Percentiles rank a stretch among this genome's conserved stretches.
Evolutionary conservation across 2,329 filamentous ascomycete species (phyloP).

Genomic region (Fusarium tuaranense): DNA sequence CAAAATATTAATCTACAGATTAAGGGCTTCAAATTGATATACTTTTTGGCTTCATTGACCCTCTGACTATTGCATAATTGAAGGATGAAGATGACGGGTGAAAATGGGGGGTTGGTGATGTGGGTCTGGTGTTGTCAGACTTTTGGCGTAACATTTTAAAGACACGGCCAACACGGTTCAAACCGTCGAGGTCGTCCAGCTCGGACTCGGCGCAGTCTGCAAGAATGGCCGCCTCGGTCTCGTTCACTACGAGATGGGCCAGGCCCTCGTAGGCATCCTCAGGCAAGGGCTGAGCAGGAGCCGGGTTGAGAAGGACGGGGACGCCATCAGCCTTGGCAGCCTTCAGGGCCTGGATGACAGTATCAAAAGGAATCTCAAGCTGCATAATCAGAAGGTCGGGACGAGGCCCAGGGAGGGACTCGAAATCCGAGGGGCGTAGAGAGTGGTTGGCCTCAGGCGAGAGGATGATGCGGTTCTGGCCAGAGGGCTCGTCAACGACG

Average conservation of each 20-base stretch:
- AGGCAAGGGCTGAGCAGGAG: conserved; percentile 78
- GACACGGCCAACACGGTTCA: conserved; percentile 61
- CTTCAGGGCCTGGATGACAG: conserved; percentile 71
- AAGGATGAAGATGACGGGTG: no score
- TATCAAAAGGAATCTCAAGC: conserved; percentile 78
- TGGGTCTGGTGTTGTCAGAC: no score
- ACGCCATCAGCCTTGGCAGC: conserved; percentile 62
- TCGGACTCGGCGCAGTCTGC: conserved; percentile 65
- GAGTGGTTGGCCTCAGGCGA: conserved; percentile 77
- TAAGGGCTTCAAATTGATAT: no score
- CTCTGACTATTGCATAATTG: no score
- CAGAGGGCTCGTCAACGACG: conserved; percentile 77
- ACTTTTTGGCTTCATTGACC: no score
- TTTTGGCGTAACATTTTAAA: no score
- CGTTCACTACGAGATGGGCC: conserved; percentile 87
- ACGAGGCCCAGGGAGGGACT: conserved; percentile 46
- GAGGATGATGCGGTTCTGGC: conserved; percentile 82
- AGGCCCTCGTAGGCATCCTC: conserved; percentile 74
- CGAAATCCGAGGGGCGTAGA: conserved; percentile 53
- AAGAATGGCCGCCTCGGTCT: conserved; percentile 86
- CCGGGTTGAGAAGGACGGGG: conserved; percentile 85
- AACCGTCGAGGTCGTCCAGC: conserved; percentile 59
- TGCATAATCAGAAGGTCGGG: conserved; percentile 80
- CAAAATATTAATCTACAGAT: no score
- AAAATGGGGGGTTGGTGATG: no score